A percentile compares a stretch with the other conserved stretches of the same genome.
These are phyloP conservation scores for Dactylellina leptospora DNA, from an alignment of 2,329 filamentous ascomycete genomes.

Conservation along the genomic window DNA sequence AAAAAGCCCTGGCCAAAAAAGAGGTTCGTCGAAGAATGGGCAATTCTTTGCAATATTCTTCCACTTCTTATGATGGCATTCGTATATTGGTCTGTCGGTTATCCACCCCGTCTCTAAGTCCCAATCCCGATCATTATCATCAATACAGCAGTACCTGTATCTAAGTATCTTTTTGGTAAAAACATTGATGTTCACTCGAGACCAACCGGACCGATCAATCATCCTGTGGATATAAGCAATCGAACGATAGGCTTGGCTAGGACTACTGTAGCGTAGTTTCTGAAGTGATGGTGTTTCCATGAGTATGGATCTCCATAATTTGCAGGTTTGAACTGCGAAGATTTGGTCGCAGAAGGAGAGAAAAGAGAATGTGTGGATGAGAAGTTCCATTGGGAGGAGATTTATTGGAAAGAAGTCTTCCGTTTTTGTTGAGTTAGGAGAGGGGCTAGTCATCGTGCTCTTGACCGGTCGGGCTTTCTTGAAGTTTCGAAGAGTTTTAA, in stretches of 20 bases:
- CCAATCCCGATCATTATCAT: background rate
- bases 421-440: too few relatives aligned
- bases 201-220: background rate
- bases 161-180: background rate
- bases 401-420: background rate
- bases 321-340: background rate
- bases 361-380: background rate
- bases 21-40: background rate
- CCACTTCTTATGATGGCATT: background rate
- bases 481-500: too few relatives aligned
- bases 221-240: background rate
- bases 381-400: background rate
- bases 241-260: background rate
- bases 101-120: background rate
- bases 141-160: background rate
- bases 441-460: too few relatives aligned
- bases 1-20: too few relatives aligned
- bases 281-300: background rate
- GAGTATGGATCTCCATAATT: background rate
- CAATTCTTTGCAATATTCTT: too few relatives aligned
- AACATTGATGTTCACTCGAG: background rate
- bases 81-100: background rate
- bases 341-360: conserved; percentile 10
- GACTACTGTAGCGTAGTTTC: background rate
- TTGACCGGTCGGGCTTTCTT: too few relatives aligned